Percentiles rank a stretch among this genome's conserved stretches.
Evolutionary conservation across 2,329 filamentous ascomycete species (phyloP).

Genomic region (Claviceps pusilla): DNA sequence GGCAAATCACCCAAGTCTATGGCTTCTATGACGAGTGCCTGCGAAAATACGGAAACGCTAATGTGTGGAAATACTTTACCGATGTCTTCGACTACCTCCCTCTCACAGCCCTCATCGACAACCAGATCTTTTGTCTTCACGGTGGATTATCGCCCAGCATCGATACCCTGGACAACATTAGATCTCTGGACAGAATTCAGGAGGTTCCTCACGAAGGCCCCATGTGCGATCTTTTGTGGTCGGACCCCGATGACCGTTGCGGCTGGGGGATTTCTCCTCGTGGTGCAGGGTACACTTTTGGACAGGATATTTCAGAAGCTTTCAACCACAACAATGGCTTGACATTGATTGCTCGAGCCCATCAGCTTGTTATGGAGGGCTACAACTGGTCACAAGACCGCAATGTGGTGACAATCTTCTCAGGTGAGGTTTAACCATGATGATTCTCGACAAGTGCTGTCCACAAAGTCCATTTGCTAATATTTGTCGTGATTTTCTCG

Average conservation of each 20-base stretch:
- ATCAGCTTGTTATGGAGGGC: conserved; percentile 98
- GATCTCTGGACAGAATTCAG: conserved; percentile 88
- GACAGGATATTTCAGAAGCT: conserved; percentile 92
- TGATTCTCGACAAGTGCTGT: not conserved
- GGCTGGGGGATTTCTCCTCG: conserved; percentile 93
- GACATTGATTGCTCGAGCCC: conserved; percentile 86
- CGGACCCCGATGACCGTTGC: conserved; percentile 90
- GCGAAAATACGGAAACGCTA: conserved; percentile 96
- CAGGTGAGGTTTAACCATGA: conserved; percentile 40
- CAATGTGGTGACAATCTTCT: conserved; percentile 98
- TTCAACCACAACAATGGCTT: conserved; percentile 99
- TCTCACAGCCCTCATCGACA: conserved; percentile 92
- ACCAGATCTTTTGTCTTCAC: conserved; percentile 98
- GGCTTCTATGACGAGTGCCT: conserved; percentile 99
- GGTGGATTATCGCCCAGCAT: conserved; percentile 93
- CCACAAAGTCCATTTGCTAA: not conserved
- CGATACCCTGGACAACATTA: conserved; percentile 88
- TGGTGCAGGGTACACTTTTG: conserved; percentile 89
- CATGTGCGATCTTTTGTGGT: conserved; percentile 97
- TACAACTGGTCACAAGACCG: conserved; percentile 99
- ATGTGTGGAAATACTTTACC: conserved; percentile 98
- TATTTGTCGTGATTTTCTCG: not conserved
- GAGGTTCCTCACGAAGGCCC: conserved; percentile 96
- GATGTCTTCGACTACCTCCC: conserved; percentile 98
- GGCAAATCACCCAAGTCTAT: conserved; percentile 98